Conservation (phyloP, 2,329 filamentous ascomycete species). For the Fonsecaea monophora region DNA sequence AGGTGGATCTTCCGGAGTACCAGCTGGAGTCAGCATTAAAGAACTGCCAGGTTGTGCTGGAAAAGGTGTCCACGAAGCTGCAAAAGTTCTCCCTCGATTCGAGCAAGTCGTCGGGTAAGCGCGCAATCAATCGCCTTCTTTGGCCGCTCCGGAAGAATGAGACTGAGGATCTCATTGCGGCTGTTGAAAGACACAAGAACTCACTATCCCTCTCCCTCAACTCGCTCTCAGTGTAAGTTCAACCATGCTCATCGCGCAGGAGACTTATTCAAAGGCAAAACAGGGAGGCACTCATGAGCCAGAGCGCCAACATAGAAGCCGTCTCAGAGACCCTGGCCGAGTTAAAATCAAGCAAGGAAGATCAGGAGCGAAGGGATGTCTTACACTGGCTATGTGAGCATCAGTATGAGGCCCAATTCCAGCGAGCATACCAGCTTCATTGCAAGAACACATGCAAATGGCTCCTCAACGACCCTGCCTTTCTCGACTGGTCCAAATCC, state of each 20-base stretch:
- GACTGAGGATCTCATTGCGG: slow-evolving; percentile 23
- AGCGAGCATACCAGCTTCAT: slow-evolving; percentile 27
- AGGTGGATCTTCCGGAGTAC: slow-evolving; percentile 10
- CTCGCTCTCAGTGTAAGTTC: slow-evolving; percentile 28
- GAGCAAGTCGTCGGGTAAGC: slow-evolving; percentile 13
- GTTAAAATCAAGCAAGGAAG: slow-evolving; percentile 22
- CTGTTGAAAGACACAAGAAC: slow-evolving; percentile 30
- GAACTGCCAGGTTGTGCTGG: slow-evolving; percentile 18
- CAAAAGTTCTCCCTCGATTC: slow-evolving; percentile 11
- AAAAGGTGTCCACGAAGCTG: slow-evolving; percentile 22
- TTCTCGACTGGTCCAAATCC: slow-evolving; percentile 24
- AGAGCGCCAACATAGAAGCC: slow-evolving; percentile 20
- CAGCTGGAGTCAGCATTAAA: slow-evolving; percentile 15
- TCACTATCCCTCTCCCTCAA: slow-evolving; percentile 26
- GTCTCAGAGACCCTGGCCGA: slow-evolving; percentile 23
- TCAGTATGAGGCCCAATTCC: slow-evolving; percentile 31
- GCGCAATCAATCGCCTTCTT: slow-evolving; percentile 23
- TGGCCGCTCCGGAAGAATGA: slow-evolving; percentile 32
- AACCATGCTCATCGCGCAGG: background rate
- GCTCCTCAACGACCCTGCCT: slow-evolving; percentile 26
- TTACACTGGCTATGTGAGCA: slow-evolving; percentile 33
- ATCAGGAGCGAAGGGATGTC: slow-evolving; percentile 22
- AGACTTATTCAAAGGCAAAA: slow-evolving; percentile 14
- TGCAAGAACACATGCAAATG: slow-evolving; percentile 30
- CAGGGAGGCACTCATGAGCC: slow-evolving; percentile 27